phyloP scores from a whole-genome alignment of 768 basidiomycete genomes.

The Roridomyces roridus region DNA sequence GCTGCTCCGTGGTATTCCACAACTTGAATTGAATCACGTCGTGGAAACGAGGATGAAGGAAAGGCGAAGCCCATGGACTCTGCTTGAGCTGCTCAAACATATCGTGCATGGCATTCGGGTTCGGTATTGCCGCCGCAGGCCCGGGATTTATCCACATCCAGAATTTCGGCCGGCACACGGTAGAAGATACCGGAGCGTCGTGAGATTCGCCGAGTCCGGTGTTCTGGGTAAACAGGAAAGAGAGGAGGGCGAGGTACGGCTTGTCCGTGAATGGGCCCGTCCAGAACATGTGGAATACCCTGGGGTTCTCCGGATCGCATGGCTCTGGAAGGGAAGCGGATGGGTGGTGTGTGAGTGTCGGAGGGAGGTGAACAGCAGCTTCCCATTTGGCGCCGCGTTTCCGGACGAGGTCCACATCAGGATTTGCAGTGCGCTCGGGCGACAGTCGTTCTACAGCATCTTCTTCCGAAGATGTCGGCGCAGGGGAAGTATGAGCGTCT shows the following conservation, averaged over 20 bases:
- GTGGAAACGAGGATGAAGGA: slow-evolving; percentile 87
- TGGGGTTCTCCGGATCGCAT: slow-evolving; percentile 80
- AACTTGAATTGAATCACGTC: slow-evolving; percentile 90
- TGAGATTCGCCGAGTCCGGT: slow-evolving; percentile 72
- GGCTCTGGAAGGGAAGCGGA: slow-evolving; percentile 47
- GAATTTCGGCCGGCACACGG: slow-evolving; percentile 85
- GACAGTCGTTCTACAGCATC: slow-evolving; percentile 23
- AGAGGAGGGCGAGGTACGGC: slow-evolving; percentile 90
- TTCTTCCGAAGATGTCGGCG: slow-evolving; percentile 12
- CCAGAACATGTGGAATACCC: slow-evolving; percentile 96
- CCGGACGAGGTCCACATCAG: slow-evolving; percentile 60
- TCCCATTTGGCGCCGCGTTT: slow-evolving; percentile 70
- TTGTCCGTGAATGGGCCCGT: slow-evolving; percentile 97
- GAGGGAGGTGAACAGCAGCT: slow-evolving; percentile 52
- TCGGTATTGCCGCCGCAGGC: slow-evolving; percentile 83
- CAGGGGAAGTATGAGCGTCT: slow-evolving; percentile 33
- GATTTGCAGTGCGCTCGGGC: slow-evolving; percentile 42
- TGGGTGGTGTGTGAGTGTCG: slow-evolving; percentile 49
- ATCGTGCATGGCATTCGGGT: slow-evolving; percentile 76
- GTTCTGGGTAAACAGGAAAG: slow-evolving; percentile 94
- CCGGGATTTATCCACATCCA: slow-evolving; percentile 98
- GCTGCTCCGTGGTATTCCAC: slow-evolving; percentile 97
- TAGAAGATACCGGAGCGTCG: slow-evolving; percentile 45
- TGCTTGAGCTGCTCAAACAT: slow-evolving; percentile 81
- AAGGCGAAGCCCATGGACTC: slow-evolving; percentile 92